Conservation (phyloP, 1,284 basidiomycete species). For the Wolfiporia cocos region DNA sequence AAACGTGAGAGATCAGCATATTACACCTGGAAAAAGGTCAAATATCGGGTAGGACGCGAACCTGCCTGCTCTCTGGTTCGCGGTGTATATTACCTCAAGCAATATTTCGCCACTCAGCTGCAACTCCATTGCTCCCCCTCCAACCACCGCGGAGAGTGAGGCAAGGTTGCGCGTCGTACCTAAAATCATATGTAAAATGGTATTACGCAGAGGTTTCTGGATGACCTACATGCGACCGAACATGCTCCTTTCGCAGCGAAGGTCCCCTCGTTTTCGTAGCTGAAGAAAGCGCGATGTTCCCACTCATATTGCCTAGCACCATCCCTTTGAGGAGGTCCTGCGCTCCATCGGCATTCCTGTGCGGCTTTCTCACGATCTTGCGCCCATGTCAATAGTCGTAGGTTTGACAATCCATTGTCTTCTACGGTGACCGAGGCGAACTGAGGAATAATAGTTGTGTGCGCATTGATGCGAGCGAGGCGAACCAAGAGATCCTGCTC, state of each 20-base stretch:
- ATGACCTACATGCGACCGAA: conserved; percentile 19
- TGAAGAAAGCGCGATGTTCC: conserved; percentile 19
- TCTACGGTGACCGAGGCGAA: conserved; percentile 17
- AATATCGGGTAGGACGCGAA: neutral
- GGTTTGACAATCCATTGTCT: conserved; percentile 14
- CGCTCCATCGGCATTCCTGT: conserved; percentile 12
- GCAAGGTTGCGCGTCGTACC: conserved; percentile 25
- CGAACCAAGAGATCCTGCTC: conserved; percentile 16
- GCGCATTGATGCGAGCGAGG: conserved; percentile 21
- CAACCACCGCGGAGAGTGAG: conserved; percentile 22
- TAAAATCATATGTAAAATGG: conserved; percentile 2
- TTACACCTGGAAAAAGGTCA: neutral
- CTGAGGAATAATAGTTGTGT: conserved; percentile 22
- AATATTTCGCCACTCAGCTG: conserved; percentile 21
- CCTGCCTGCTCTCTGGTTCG: conserved; percentile 16
- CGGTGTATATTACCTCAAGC: conserved; percentile 18
- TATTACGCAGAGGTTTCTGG: neutral
- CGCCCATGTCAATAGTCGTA: conserved; percentile 17
- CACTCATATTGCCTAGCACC: conserved; percentile 14
- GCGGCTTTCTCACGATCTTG: conserved; percentile 14
- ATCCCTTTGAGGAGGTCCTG: conserved; percentile 5
- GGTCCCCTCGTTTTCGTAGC: conserved; percentile 21
- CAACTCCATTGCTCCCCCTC: conserved; percentile 20
- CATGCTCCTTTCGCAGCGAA: conserved; percentile 17
- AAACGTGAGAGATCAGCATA: neutral